Base-by-base conservation (phyloP, 2,329 filamentous ascomycete species). In the Exophiala aquamarina region DNA sequence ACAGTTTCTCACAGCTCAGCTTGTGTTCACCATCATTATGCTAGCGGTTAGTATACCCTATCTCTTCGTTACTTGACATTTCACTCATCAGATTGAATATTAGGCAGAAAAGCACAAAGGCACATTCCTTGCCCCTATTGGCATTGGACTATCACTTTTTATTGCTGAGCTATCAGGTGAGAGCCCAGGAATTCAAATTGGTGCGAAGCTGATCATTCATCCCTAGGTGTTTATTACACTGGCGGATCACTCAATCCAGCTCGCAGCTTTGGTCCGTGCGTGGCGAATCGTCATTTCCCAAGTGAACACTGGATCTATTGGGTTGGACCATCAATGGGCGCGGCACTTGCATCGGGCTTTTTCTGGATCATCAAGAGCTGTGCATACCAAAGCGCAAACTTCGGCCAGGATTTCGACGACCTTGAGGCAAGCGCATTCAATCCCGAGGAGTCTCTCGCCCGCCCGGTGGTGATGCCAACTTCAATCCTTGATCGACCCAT, bases 121-220 rank as follows among this genome's bases (percentile, higher is more conserved):
- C 2, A 89, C 86, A 0, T 87, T 77, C 61, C 68, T 89, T 1
- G 86, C 86, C 0, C 86, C 86, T 0, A 69, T 89, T 3, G 84
- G 83, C 10, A 87, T 90, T 56, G 87, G 87, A 1, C 66, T 88
- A 2, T 73, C 84, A 0, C 74, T 89, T 43, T 89, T 89, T 63
- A 76, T 89, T 34, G 70, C 71, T 0, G 73, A 81, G 47, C 52
- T 81, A 40, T 66, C 71, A 3, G 76, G 74, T 65, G 41, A 34
- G 39, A 23, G 6, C 15, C 15, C n/a, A n/a, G n/a, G n/a, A n/a
- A n/a, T n/a, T n/a, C n/a, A n/a, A n/a, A n/a, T n/a, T n/a, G n/a
- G n/a, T n/a, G n/a, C n/a, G n/a, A n/a, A n/a, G n/a, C n/a, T n/a
- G n/a, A n/a, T n/a, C n/a, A n/a, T n/a, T n/a, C n/a, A n/a, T n/a